Conservation (phyloP, 768 basidiomycete genomes). For the Mycena rosella region DNA sequence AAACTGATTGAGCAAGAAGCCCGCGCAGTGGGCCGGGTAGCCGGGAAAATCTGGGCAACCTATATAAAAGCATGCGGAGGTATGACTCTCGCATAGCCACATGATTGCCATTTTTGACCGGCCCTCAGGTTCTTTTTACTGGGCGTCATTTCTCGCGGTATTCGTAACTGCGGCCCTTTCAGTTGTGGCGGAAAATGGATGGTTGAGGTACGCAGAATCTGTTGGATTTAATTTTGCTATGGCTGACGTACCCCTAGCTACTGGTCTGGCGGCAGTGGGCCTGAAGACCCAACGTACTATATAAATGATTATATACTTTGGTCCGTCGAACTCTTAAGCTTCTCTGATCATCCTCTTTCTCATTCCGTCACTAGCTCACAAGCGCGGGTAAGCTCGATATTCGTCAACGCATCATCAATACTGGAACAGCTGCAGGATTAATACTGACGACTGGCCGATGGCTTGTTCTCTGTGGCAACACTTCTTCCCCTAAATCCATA, state of each 20-base stretch:
- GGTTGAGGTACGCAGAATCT: conserved; percentile 63
- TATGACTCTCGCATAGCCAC: conserved; percentile 77
- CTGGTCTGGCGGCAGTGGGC: conserved; percentile 68
- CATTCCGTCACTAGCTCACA: conserved; percentile 58
- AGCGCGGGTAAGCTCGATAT: neutral
- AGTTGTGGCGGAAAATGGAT: conserved; percentile 79
- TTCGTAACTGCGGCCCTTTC: conserved; percentile 65
- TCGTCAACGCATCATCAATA: conserved; percentile 17
- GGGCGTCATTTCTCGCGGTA: conserved; percentile 68
- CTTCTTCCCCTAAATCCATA: neutral
- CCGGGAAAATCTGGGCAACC: conserved; percentile 71
- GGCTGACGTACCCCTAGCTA: conserved; percentile 41
- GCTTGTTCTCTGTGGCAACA: conserved; percentile 74
- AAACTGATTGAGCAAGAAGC: conserved; percentile 89
- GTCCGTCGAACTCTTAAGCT: conserved; percentile 11
- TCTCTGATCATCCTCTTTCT: conserved; percentile 46
- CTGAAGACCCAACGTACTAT: conserved; percentile 67
- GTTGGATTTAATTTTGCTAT: neutral
- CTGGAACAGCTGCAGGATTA: too few relatives aligned
- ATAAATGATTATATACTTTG: conserved; percentile 74
- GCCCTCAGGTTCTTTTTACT: conserved; percentile 57
- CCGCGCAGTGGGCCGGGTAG: conserved; percentile 79
- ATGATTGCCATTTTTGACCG: neutral
- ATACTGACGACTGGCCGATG: conserved; percentile 65
- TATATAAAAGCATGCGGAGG: conserved; percentile 65